A percentile compares a stretch with the other conserved stretches of the same genome.
phyloP scores from a whole-genome alignment of 768 basidiomycete genomes.

The Tulasnella sp. region DNA sequence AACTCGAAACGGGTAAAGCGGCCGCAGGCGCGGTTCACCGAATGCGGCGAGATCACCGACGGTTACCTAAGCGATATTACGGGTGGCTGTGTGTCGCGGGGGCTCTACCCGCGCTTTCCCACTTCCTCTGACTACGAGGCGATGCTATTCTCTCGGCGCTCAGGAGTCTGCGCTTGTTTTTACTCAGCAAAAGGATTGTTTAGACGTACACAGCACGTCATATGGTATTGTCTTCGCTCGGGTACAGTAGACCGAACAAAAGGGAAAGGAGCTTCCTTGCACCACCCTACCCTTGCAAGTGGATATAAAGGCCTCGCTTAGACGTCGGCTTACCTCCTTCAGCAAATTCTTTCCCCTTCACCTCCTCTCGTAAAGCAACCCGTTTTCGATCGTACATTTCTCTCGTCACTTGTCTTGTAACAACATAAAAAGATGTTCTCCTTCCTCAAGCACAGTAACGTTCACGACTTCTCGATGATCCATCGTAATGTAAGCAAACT shows the following conservation, averaged over 20 bases:
- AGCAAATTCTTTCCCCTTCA: background rate
- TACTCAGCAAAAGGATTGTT: background rate
- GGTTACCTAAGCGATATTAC: conserved; percentile 1
- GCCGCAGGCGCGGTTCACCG: background rate
- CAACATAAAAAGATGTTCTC: background rate
- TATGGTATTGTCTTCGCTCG: background rate
- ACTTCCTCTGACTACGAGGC: background rate
- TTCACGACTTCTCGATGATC: conserved; percentile 6
- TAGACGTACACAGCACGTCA: background rate
- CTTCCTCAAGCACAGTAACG: background rate
- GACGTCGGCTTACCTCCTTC: background rate
- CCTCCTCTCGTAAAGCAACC: background rate
- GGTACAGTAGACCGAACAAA: background rate
- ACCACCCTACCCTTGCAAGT: background rate
- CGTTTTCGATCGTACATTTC: background rate
- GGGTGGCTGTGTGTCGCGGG: background rate
- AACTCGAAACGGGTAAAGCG: background rate
- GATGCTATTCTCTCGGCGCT: background rate
- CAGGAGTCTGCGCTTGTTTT: background rate
- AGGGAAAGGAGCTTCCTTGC: background rate
- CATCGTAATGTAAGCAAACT: background rate
- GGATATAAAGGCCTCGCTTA: background rate
- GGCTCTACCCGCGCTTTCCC: background rate
- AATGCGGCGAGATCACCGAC: background rate
- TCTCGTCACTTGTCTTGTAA: background rate